phyloP scores from a whole-genome alignment of 495 filamentous ascomycete species.

The Xylaria sp. region DNA sequence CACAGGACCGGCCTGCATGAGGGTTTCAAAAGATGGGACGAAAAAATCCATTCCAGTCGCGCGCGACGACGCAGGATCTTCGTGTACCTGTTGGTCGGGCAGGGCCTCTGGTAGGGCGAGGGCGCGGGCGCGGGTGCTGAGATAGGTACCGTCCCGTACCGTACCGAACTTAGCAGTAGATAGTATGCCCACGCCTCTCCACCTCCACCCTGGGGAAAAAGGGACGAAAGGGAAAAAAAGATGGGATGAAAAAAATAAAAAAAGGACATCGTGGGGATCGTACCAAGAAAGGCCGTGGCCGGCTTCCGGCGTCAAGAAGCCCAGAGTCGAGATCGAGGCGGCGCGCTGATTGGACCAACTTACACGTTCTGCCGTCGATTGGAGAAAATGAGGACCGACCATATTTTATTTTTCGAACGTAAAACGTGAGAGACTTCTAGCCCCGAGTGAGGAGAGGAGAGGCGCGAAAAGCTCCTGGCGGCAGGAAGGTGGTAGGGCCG shows the following conservation, averaged over 20 bases:
- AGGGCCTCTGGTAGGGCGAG: not conserved
- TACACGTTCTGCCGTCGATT: constrained; percentile 7
- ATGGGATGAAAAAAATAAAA: constrained; percentile 23
- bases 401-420: constrained; percentile 22
- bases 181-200: constrained; percentile 11
- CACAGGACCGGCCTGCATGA: constrained; percentile 16
- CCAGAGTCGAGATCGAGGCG: constrained; percentile 12
- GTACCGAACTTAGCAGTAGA: not conserved
- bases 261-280: constrained; percentile 17
- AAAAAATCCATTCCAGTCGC: constrained; percentile 2
- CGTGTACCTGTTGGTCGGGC: constrained; percentile 21
- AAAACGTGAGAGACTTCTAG: constrained; percentile 24
- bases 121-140: not conserved
- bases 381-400: constrained; percentile 21
- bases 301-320: constrained; percentile 21
- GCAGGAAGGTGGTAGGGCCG: constrained; percentile 20
- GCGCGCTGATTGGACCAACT: constrained; percentile 7
- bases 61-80: constrained; percentile 22
- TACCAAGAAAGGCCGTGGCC: constrained; percentile 17
- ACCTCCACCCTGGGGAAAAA: not conserved
- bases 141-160: constrained; percentile 8
- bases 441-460: not conserved
- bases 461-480: constrained; percentile 23
- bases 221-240: not conserved
- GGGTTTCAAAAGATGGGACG: constrained; percentile 27